Evolutionary conservation across 2,329 filamentous ascomycete genomes (phyloP).

Genomic region (Periglandula ipomoeae): DNA sequence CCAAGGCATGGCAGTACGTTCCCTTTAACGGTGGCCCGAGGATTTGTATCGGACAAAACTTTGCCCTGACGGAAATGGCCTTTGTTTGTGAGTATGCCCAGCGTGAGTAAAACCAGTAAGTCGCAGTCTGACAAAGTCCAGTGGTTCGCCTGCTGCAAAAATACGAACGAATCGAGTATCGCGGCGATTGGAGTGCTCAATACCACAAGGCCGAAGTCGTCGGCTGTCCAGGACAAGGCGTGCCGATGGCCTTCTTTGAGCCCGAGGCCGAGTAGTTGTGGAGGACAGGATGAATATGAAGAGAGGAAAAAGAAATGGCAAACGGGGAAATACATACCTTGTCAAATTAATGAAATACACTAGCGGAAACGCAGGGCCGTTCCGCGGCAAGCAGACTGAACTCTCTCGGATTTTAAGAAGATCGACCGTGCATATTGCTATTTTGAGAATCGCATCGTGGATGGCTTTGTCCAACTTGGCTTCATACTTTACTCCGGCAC

Average conservation of each 20-base stretch:
- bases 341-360: background rate
- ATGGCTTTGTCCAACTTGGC: background rate
- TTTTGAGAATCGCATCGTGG: background rate
- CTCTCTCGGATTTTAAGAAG: background rate
- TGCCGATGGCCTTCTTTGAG: constrained; percentile 30
- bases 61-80: constrained; percentile 65
- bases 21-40: constrained; percentile 68
- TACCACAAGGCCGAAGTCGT: constrained; percentile 35
- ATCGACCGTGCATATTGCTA: background rate
- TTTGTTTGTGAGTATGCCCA: constrained; percentile 11
- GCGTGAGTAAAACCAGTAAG: background rate
- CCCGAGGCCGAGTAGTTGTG: background rate
- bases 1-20: constrained; percentile 61
- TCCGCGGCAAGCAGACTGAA: background rate
- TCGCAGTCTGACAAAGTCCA: constrained; percentile 11
- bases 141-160: constrained; percentile 48
- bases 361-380: background rate
- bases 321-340: background rate
- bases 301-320: background rate
- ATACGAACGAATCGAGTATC: constrained; percentile 44
- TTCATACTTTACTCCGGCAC: background rate
- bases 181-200: constrained; percentile 35
- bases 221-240: constrained; percentile 32
- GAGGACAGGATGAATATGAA: background rate
- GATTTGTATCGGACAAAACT: constrained; percentile 73